phyloP scores from a whole-genome alignment of 2,329 filamentous ascomycete genomes.

The Cytospora leucostoma region DNA sequence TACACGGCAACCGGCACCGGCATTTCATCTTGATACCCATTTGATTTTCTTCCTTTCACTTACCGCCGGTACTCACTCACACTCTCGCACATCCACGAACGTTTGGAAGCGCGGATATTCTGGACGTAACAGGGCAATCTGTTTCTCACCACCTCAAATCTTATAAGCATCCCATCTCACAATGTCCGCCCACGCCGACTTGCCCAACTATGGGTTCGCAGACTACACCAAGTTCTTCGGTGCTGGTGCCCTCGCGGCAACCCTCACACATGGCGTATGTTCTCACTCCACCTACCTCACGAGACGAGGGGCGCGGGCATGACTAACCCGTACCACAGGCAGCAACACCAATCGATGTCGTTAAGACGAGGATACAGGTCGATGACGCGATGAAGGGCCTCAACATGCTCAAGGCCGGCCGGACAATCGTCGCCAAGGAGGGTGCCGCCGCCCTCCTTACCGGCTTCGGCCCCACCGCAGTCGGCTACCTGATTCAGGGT shows the following conservation, averaged over 20 bases:
- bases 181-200: slow-evolving; percentile 32
- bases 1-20: not conserved
- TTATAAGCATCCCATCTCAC: not conserved
- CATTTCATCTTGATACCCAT: slow-evolving; percentile 1
- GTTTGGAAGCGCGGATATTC: not conserved
- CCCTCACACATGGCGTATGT: slow-evolving; percentile 52
- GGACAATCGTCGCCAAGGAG: slow-evolving; percentile 76
- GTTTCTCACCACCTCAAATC: not conserved
- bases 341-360: slow-evolving; percentile 64
- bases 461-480: slow-evolving; percentile 80
- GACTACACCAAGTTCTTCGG: slow-evolving; percentile 58
- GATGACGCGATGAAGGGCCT: slow-evolving; percentile 83
- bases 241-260: slow-evolving; percentile 54
- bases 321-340: slow-evolving; percentile 38
- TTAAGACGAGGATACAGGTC: slow-evolving; percentile 91
- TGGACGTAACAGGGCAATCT: not conserved
- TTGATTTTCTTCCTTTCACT: not conserved
- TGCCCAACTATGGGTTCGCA: slow-evolving; percentile 43
- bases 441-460: slow-evolving; percentile 79
- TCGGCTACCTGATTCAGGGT: slow-evolving; percentile 87
- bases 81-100: not conserved
- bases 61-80: not conserved
- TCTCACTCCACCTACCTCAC: not conserved
- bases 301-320: not conserved
- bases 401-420: slow-evolving; percentile 78